Percentiles rank a stretch among this genome's conserved stretches.
phyloP scores from a whole-genome alignment of 208 protist genomes.

The Leptomonas seymouri region DNA sequence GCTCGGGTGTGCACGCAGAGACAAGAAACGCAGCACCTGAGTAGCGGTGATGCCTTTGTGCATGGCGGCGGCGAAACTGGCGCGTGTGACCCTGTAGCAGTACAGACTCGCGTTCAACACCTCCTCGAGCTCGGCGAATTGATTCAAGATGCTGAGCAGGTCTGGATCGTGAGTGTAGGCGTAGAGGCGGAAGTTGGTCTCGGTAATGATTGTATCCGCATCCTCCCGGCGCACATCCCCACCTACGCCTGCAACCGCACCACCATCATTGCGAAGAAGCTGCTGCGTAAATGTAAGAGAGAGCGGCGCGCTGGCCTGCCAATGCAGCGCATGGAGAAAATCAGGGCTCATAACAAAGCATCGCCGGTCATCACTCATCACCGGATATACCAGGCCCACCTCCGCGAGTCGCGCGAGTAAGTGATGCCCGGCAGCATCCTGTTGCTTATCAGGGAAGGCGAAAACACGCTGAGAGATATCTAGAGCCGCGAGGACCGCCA shows the following conservation, averaged over 20 bases:
- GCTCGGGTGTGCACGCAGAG: constrained; percentile 84
- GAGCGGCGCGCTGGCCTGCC: constrained; percentile 64
- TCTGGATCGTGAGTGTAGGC: constrained; percentile 81
- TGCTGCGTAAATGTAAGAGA: constrained; percentile 59
- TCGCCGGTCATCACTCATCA: constrained; percentile 40
- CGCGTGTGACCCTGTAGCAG: constrained; percentile 85
- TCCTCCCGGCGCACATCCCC: constrained; percentile 73
- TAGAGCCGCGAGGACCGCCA: constrained; percentile 66
- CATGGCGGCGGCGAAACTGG: constrained; percentile 77
- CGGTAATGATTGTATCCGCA: constrained; percentile 90
- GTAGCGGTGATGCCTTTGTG: constrained; percentile 70
- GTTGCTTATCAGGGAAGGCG: constrained; percentile 55
- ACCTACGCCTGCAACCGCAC: background rate
- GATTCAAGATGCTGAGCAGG: constrained; percentile 79
- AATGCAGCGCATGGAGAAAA: constrained; percentile 74
- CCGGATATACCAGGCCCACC: constrained; percentile 80
- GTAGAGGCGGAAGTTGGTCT: constrained; percentile 92
- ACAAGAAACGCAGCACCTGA: constrained; percentile 86
- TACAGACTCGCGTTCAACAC: constrained; percentile 64
- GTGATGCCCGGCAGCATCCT: constrained; percentile 64
- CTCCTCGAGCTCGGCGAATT: constrained; percentile 81
- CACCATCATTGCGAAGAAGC: constrained; percentile 2
- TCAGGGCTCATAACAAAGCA: constrained; percentile 83
- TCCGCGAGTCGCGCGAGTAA: constrained; percentile 78
- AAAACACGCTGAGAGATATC: constrained; percentile 62